A percentile compares a stretch with the other conserved stretches of the same genome.
These are phyloP conservation scores for Eucalyptus tenuipes DNA, from an alignment of 345 rosid species.

Conservation along the genomic window DNA sequence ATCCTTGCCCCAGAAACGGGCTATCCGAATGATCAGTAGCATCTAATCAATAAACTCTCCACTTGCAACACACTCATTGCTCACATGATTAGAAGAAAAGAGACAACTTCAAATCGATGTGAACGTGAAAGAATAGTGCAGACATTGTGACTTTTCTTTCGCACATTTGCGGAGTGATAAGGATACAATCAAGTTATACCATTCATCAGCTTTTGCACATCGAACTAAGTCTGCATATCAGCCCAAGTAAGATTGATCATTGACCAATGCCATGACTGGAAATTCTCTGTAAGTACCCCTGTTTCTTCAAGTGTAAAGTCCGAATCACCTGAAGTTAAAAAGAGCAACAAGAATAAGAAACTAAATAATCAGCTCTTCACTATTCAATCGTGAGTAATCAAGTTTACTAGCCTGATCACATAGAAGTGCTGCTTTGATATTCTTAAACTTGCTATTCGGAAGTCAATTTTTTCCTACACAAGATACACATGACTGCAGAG, in stretches of 20 bases:
- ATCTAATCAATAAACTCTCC: background rate
- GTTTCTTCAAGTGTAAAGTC: background rate
- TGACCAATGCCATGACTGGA: background rate
- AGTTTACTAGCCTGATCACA: background rate
- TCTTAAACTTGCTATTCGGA: background rate
- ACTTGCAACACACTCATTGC: background rate
- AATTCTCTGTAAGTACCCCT: background rate
- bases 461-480: background rate
- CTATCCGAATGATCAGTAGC: background rate
- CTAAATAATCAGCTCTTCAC: background rate
- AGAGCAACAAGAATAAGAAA: no score
- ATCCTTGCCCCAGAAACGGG: background rate
- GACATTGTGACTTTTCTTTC: background rate
- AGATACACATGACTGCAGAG: background rate
- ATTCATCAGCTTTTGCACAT: background rate
- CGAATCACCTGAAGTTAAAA: no score
- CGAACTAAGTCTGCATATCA: background rate
- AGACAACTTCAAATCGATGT: background rate
- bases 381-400: background rate
- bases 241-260: background rate
- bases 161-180: background rate
- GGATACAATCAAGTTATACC: background rate
- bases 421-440: background rate
- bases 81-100: background rate
- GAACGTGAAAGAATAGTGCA: background rate